These are phyloP conservation scores for Yamadazyma sp. DNA, from an alignment of 805 yeast genomes.

Conservation along the genomic window DNA sequence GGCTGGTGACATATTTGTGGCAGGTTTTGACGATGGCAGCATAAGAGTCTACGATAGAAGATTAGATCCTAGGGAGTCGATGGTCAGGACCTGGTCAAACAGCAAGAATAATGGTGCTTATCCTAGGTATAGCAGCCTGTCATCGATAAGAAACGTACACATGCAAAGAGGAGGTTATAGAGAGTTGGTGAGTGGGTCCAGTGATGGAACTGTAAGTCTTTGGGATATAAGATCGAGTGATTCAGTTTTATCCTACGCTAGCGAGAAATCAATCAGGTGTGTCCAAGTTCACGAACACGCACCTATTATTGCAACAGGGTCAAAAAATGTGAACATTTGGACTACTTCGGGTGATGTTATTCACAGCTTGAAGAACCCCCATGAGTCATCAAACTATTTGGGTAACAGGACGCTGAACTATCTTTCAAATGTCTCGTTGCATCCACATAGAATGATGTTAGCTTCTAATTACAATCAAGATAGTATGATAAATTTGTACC, in stretches of 20 bases:
- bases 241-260: slow-evolving; percentile 72
- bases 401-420: slow-evolving; percentile 50
- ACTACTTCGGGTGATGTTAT: slow-evolving; percentile 79
- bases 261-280: slow-evolving; percentile 54
- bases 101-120: slow-evolving; percentile 20
- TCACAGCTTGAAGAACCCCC: slow-evolving; percentile 56
- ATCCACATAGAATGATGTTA: slow-evolving; percentile 92
- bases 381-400: slow-evolving; percentile 35
- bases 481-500: slow-evolving; percentile 62
- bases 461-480: slow-evolving; percentile 85
- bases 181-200: slow-evolving; percentile 79
- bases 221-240: slow-evolving; percentile 86
- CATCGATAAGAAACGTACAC: slow-evolving; percentile 74
- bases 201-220: slow-evolving; percentile 77
- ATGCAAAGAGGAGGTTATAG: slow-evolving; percentile 97
- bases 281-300: slow-evolving; percentile 94
- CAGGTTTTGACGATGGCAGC: slow-evolving; percentile 91
- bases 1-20: slow-evolving; percentile 84
- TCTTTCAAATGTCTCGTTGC: slow-evolving; percentile 69
- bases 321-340: slow-evolving; percentile 76
- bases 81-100: slow-evolving; percentile 73
- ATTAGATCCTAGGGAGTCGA: slow-evolving; percentile 76
- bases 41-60: slow-evolving; percentile 90
- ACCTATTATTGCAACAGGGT: slow-evolving; percentile 87
- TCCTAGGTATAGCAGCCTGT: slow-evolving; percentile 26